A percentile compares a stretch with the other conserved stretches of the same genome.
Evolutionary conservation across 306 rosid genomes (phyloP).

Genomic region (Lablab purpureus): DNA sequence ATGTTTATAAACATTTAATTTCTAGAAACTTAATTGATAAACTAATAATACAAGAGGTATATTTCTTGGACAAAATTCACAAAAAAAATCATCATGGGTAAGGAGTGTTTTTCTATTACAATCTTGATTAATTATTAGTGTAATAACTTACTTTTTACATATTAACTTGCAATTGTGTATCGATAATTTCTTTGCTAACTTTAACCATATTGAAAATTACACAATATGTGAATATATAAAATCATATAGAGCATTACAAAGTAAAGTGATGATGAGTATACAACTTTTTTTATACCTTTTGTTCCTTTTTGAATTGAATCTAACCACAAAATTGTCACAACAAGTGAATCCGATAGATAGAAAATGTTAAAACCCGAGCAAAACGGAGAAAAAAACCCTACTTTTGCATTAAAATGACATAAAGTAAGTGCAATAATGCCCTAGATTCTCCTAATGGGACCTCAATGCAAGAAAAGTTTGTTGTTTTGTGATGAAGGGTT

Average conservation of each 20-base stretch:
- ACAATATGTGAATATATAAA: background rate
- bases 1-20: too few relatives aligned
- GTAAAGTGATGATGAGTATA: background rate
- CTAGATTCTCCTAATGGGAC: slow-evolving; percentile 36
- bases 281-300: background rate
- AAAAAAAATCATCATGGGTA: too few relatives aligned
- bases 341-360: background rate
- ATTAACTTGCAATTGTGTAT: too few relatives aligned
- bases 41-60: too few relatives aligned
- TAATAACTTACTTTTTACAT: too few relatives aligned
- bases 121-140: too few relatives aligned
- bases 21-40: too few relatives aligned
- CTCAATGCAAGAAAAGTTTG: slow-evolving; percentile 15
- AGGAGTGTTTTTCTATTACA: too few relatives aligned
- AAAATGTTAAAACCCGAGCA: slow-evolving; percentile 11
- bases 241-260: background rate
- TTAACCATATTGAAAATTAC: too few relatives aligned
- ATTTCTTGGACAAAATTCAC: too few relatives aligned
- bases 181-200: too few relatives aligned
- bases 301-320: background rate
- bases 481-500: slow-evolving; percentile 23
- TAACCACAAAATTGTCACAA: background rate
- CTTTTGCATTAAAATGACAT: slow-evolving; percentile 7
- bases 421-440: slow-evolving; percentile 28
- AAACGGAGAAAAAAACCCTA: background rate